Evolutionary conservation across 176 grass and related monocot genomes (phyloP), one percentile per base, ranked within the genome.

Genomic region (Carex kokanica): DNA sequence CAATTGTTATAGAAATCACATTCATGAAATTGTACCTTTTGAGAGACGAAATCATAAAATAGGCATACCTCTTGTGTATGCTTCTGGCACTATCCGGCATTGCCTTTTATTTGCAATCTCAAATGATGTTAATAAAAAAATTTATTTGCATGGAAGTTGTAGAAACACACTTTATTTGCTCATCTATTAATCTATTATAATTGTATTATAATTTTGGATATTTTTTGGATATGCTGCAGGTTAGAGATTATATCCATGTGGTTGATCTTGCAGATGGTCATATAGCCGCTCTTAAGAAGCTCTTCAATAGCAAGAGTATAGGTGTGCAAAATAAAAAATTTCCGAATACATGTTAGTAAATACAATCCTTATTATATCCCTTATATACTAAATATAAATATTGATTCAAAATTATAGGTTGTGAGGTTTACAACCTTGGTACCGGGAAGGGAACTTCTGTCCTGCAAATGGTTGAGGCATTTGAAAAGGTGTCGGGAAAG

Each of bases 221-320:
- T 78, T n/a, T 60, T 15, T 60, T 90, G 1, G 4, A 7, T 29
- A 16, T 49, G 7, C 81, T 74, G 54, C 89, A 97, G 91, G 87
- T 93, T 8, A 89, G 94, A n/a, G 94, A 97, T 75, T 97, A 97
- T 23, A 93, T 97, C 27, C 94, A 93, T 81, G 94, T 97, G 41
- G 86, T 93, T 66, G 94, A 97, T 82, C 83, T 97, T 85, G 94
- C 91, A n/a, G 94, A 93, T 38, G 94, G 94, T n/a, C 94, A 93
- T 74, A 91, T 93, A 66, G 94, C 94, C 10, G 89, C 94, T 34
- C 11, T 97, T 56, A 90, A 69, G 85, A 97, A 97, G 93, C 87
- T 97, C 47, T 88, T 86, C 8, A 91, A 97, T 53, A 88, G 86
- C 83, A 59, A 88, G 15, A 86, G 87, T 36, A 88, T 87, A 84